Evolutionary conservation across 2,329 filamentous ascomycete genomes (phyloP).

Genomic region (Emmonsia crescens): DNA sequence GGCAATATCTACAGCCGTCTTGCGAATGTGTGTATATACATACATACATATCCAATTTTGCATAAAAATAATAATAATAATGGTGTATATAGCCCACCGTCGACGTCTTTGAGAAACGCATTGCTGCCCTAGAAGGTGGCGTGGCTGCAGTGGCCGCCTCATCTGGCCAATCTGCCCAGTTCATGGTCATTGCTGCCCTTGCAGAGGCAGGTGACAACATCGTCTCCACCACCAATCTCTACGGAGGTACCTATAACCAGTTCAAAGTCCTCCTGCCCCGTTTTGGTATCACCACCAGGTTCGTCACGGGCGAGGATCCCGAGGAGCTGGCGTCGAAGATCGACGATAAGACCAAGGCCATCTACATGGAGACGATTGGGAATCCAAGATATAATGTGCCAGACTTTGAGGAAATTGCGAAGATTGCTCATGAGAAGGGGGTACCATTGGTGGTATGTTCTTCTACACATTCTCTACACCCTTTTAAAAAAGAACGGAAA

Average conservation of each 20-base stretch:
- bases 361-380: slow-evolving; percentile 86
- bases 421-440: slow-evolving; percentile 61
- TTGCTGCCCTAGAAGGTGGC: slow-evolving; percentile 90
- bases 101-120: slow-evolving; percentile 91
- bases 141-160: slow-evolving; percentile 73
- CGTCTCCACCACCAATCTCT: slow-evolving; percentile 77
- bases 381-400: slow-evolving; percentile 92
- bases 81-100: slow-evolving; percentile 58
- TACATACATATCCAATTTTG: neutral
- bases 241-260: slow-evolving; percentile 95
- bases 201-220: slow-evolving; percentile 87
- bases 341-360: slow-evolving; percentile 84
- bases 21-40: slow-evolving; percentile 58
- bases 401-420: slow-evolving; percentile 77
- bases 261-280: slow-evolving; percentile 83
- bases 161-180: slow-evolving; percentile 84
- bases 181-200: slow-evolving; percentile 78
- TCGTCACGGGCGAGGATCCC: slow-evolving; percentile 68
- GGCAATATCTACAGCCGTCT: slow-evolving; percentile 98
- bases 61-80: neutral
- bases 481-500: neutral
- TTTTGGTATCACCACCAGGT: slow-evolving; percentile 81
- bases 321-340: slow-evolving; percentile 72
- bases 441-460: slow-evolving; percentile 49
- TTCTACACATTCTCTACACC: too few species aligned